Conservation (phyloP, 345 rosid species). For the Aethionema arabicum region DNA sequence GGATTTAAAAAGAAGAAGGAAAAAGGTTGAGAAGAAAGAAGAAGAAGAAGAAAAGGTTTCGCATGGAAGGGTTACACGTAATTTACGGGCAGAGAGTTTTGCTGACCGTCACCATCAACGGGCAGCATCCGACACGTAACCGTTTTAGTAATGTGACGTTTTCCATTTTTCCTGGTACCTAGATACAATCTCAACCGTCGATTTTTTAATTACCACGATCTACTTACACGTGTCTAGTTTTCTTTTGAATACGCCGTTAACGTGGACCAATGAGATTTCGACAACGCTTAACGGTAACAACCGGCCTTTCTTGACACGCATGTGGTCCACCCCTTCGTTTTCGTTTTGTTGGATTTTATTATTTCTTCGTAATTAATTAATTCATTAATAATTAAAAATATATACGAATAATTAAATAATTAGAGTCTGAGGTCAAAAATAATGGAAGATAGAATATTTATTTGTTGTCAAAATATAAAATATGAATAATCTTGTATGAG, state of each 20-base stretch:
- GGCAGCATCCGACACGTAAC: conserved; percentile 70
- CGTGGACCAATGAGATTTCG: conserved; percentile 52
- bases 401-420: conserved; percentile 25
- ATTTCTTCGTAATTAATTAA: not conserved
- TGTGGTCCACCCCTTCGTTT: conserved; percentile 56
- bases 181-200: conserved; percentile 61
- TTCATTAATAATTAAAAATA: conserved; percentile 1
- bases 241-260: conserved; percentile 18
- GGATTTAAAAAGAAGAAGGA: conserved; percentile 21
- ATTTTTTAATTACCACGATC: conserved; percentile 9
- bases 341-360: not conserved
- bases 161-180: conserved; percentile 47
- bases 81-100: conserved; percentile 49
- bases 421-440: conserved; percentile 26
- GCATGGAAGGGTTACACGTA: conserved; percentile 61
- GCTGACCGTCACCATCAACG: conserved; percentile 66
- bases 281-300: conserved; percentile 40
- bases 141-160: conserved; percentile 59
- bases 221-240: conserved; percentile 41
- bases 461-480: too few relatives aligned
- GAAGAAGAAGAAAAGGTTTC: conserved; percentile 23
- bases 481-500: too few relatives aligned
- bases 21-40: conserved; percentile 1
- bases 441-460: conserved; percentile 20
- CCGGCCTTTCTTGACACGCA: conserved; percentile 65